phyloP scores from a whole-genome alignment of 2,329 filamentous ascomycete species.

The Amauroascus verrucosus region DNA sequence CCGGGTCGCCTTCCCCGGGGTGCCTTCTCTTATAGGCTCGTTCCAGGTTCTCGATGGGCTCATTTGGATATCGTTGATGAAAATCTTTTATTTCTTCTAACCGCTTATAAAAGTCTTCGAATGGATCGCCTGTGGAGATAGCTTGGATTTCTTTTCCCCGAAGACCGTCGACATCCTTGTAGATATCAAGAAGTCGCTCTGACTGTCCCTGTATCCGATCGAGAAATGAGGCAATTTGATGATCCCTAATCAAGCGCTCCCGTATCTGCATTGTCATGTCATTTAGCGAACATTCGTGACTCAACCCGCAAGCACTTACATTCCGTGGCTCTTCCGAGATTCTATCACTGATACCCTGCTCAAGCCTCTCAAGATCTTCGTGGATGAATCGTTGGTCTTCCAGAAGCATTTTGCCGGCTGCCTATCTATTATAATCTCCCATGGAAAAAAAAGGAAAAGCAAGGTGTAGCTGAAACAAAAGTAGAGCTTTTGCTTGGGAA shows the following conservation, averaged over 20 bases:
- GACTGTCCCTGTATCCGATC: slow-evolving; percentile 82
- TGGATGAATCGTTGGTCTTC: slow-evolving; percentile 92
- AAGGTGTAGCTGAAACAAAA: background rate
- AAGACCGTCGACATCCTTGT: slow-evolving; percentile 64
- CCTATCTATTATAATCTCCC: background rate
- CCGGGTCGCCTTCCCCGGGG: slow-evolving; percentile 53
- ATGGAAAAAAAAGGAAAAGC: background rate
- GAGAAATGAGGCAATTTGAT: slow-evolving; percentile 80
- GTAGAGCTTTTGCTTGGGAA: too few relatives aligned
- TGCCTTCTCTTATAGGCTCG: slow-evolving; percentile 70
- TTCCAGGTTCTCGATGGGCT: slow-evolving; percentile 91
- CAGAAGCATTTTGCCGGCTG: slow-evolving; percentile 54
- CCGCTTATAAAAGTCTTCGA: slow-evolving; percentile 85
- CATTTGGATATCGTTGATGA: slow-evolving; percentile 83
- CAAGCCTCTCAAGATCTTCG: slow-evolving; percentile 91
- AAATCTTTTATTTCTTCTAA: slow-evolving; percentile 72
- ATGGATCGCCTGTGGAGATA: slow-evolving; percentile 73
- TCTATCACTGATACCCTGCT: slow-evolving; percentile 86
- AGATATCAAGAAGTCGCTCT: slow-evolving; percentile 66
- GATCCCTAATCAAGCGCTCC: slow-evolving; percentile 79
- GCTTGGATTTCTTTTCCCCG: slow-evolving; percentile 71
- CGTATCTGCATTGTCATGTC: slow-evolving; percentile 52
- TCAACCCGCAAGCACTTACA: slow-evolving; percentile 44
- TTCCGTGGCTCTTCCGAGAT: slow-evolving; percentile 80
- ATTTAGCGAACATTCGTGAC: slow-evolving; percentile 3